Evolutionary conservation across 1,139 yeast genomes (phyloP), one percentile per base, ranked within the genome.

Genomic region (Suhomyces anneliseae): DNA sequence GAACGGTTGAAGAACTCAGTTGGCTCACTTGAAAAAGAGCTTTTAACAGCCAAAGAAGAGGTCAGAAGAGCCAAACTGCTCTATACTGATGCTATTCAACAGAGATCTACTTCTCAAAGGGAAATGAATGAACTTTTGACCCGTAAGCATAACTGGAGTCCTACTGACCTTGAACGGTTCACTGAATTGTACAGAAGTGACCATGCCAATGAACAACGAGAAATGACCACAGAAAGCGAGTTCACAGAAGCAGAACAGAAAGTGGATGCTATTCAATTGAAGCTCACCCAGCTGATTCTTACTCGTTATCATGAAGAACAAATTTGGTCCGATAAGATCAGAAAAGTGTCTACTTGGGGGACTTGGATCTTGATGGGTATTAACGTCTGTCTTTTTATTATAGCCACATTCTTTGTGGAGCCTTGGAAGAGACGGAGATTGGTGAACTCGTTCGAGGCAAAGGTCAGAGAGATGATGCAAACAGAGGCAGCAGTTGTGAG

Each of bases 341-440:
- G 99, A 53, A 78, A 95, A 51, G 90, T 96, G 2, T 89, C 97
- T 8, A 92, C 99, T 0, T 95, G 97, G 96, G 99, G 98, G 1
- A 93, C 99, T 0, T 84, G 95, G 79, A 72, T 85, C 1, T 76
- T 95, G 43, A 90, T 90, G 96, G 95, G 92, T 1, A 78, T 90
- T 54, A 95, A 95, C 67, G 78, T 93, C 19, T 51, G 87, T 14
- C 66, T 95, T 37, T 90, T 95, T 56, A 60, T 90, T 6, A 72
- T 88, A 4, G 95, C 95, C 11, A 97, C 95, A 50, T 73, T 93
- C 55, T 76, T 90, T 0, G 82, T 95, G 42, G 99, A 95, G 68
- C 99, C 99, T 0, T 90, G 97, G 95, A 93, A 92, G 61, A 73
- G 99, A 52, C 74, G 81, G 47, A 72, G 93, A 47, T 69, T 93